phyloP scores from a whole-genome alignment of 352 stramenopile genomes.

The Hyaloperonospora brassicae region DNA sequence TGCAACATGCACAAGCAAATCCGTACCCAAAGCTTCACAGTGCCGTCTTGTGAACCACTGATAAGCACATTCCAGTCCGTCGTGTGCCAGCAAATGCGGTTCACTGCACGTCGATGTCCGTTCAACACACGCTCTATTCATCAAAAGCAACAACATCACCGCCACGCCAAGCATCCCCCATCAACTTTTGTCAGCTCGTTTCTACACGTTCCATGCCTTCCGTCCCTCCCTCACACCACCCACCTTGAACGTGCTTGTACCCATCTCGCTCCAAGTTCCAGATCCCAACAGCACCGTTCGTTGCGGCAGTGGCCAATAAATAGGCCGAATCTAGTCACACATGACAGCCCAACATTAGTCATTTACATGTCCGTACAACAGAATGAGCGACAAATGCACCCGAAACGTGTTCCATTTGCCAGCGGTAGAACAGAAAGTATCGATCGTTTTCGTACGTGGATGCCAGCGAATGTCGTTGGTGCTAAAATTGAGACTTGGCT shows the following conservation, averaged over 20 bases:
- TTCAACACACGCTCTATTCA: slow-evolving; percentile 63
- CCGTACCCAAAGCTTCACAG: slow-evolving; percentile 80
- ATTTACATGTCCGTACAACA: background rate
- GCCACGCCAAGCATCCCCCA: background rate
- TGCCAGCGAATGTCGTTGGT: slow-evolving; percentile 88
- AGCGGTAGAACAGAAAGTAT: too few species aligned
- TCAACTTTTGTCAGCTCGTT: background rate
- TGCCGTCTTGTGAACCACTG: slow-evolving; percentile 81
- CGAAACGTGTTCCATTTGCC: too few species aligned
- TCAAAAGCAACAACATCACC: background rate
- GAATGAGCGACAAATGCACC: too few species aligned
- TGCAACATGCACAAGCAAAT: background rate
- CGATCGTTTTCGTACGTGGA: slow-evolving; percentile 45
- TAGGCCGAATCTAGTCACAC: slow-evolving; percentile 57
- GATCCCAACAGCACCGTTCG: slow-evolving; percentile 78
- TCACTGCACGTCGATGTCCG: slow-evolving; percentile 76
- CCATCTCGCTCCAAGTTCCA: slow-evolving; percentile 84
- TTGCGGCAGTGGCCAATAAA: slow-evolving; percentile 77
- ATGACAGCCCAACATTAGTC: background rate
- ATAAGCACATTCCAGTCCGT: slow-evolving; percentile 73
- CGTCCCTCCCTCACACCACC: background rate
- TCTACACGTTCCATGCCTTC: background rate
- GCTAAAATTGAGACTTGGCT: slow-evolving; percentile 81
- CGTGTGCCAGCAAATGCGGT: slow-evolving; percentile 85
- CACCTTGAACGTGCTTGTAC: slow-evolving; percentile 84